These are phyloP conservation scores for Vanrija pseudolonga DNA, from an alignment of 1,284 basidiomycete genomes.

Conservation along the genomic window DNA sequence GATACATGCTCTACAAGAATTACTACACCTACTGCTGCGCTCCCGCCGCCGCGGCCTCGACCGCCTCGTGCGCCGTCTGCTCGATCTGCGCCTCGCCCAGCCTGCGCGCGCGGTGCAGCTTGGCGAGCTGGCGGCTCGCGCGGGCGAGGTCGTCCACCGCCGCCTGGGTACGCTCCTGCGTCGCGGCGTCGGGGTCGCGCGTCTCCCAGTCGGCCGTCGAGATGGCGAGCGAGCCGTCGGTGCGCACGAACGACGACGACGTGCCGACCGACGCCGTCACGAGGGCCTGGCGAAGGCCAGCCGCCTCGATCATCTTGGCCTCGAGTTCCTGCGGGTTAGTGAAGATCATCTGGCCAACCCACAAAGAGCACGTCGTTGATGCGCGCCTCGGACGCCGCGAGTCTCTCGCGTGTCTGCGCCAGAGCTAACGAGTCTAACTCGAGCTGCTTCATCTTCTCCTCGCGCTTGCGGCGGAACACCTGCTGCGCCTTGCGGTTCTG, in stretches of 20 bases:
- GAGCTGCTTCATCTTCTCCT: conserved; percentile 46
- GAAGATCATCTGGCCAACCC: conserved; percentile 4
- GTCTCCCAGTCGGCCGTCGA: conserved; percentile 9
- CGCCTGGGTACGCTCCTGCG: conserved; percentile 6
- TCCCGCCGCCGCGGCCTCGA: no score
- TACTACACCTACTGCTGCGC: no score
- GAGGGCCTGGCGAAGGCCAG: conserved; percentile 26
- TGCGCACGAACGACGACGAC: conserved; percentile 14
- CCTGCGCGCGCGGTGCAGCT: conserved; percentile 12
- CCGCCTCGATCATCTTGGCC: conserved; percentile 26
- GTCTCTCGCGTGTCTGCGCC: conserved; percentile 19
- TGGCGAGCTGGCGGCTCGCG: conserved; percentile 20
- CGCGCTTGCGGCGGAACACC: conserved; percentile 41
- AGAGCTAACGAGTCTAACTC: conserved; percentile 34
- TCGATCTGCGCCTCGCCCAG: not conserved
- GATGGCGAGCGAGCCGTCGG: conserved; percentile 20
- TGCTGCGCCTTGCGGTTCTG: conserved; percentile 49
- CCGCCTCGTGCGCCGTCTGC: no score
- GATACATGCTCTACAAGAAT: no score
- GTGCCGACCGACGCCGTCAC: conserved; percentile 8
- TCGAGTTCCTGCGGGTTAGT: conserved; percentile 23
- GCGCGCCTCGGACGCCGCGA: conserved; percentile 27
- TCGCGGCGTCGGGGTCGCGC: conserved; percentile 6
- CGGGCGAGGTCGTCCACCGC: conserved; percentile 16
- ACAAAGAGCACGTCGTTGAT: conserved; percentile 33